Evolutionary conservation across 805 yeast genomes (phyloP), one percentile per base, ranked within the genome.

Genomic region (Yamadazyma ubonensis): DNA sequence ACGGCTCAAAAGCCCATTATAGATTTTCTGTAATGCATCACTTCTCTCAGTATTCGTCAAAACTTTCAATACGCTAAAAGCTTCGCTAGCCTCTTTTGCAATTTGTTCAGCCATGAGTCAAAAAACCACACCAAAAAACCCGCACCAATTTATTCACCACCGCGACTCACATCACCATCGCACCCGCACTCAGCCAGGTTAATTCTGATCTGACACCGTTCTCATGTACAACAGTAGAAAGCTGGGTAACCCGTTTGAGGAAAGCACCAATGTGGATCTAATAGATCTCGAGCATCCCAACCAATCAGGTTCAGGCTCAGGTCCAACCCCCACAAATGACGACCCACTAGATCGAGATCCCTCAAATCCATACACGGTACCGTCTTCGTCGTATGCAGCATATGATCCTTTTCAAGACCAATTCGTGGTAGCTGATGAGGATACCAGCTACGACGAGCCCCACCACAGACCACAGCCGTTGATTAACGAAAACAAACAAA

Each of bases 11-110:
- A 93, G 70, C 2, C 80, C 86, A 49, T 82, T 84, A 52, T 85
- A 84, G 36, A 93, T 84, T 45, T 78, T 75, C 45, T 75, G 69
- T 22, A 93, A 70, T 1, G 96, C 95, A 0, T 57, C 55, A 1
- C 89, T 83, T 47, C 99, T 75, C 48, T 83, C 76, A 22, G 76
- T 83, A 52, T 88, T 77, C 6, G 83, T 60, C 25, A 90, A 67
- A 0, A 96, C 83, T 55, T 93, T 91, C 44, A 93, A 73, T 12
- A 79, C 71, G 5, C 91, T 81, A 36, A 95, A 89, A 4, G 98
- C 91, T n/a, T 65, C 51, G 52, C 84, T 87, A 7, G 98, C 96
- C 14, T 74, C 75, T 51, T 65, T 77, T 2, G 99, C 98, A 32
- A 90, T 85, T 36, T 25, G 29, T 34, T 39, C 43, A 2, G 38